Evolutionary conservation across 306 rosid genomes (phyloP), one percentile per base, ranked within the genome.

Genomic region (Arachis stenosperma): DNA sequence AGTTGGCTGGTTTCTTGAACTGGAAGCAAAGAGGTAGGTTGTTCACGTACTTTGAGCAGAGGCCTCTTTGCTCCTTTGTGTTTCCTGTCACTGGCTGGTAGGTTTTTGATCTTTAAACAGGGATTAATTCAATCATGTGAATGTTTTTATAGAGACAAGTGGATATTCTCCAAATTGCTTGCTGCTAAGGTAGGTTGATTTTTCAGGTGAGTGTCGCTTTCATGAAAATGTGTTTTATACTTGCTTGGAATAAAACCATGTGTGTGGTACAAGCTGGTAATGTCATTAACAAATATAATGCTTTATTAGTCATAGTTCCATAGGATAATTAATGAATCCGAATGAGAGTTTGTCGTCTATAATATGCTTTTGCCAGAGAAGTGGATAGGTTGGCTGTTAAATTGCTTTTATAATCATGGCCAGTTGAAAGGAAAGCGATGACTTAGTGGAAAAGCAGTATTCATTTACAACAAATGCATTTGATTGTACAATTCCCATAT

Each of bases 171-270:
- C 98, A 79, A 91, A 89, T 81, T 87, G 88, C 96, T 89, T 89
- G 96, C 94, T 87, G 99, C 95, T 94, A 94, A 85, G 90, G 87
- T 89, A 94, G 96, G 90, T 94, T 90, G 92, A 89, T 85, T 84
- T 86, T 89, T 86, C 98, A 95, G 99, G 99, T 95, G 99, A 95
- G 98, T 88, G 91, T 85, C 69, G 84, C 86, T 84, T 75, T 83
- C 84, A 65, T 81, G 65, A 75, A 76, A 90, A 67, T 40, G 57
- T 74, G 79, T 73, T 84, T 80, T 37, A 74, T 65, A 55, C 82
- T 75, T 80, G 75, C 80, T 74, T 83, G 83, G 85, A 81, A 82
- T 77, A 46, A 76, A 76, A 79, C 85, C 80, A 48, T 62, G 65
- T 67, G 65, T 67, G 43, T 79, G 79, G 81, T 76, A 40, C 87